Conservation (phyloP, 2,329 filamentous ascomycete species). For the Plectosphaerella cucumerina region DNA sequence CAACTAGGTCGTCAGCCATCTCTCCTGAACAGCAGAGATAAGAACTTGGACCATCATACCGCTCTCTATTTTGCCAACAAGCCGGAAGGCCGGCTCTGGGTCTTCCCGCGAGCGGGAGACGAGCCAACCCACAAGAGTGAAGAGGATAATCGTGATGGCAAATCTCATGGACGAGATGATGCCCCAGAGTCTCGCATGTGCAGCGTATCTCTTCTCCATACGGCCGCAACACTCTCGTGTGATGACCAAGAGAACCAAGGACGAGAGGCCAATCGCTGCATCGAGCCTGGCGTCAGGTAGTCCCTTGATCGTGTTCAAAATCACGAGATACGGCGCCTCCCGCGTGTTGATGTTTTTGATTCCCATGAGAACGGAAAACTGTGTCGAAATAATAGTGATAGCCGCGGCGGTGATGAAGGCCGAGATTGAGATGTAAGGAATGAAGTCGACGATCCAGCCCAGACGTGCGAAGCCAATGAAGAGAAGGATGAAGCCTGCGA, state of each 20-base stretch:
- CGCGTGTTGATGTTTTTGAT: constrained; percentile 46
- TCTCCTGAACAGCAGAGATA: not conserved
- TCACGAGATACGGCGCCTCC: constrained; percentile 41
- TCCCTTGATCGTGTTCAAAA: constrained; percentile 46
- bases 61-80: constrained; percentile 62
- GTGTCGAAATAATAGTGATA: constrained; percentile 45
- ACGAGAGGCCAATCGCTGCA: constrained; percentile 69
- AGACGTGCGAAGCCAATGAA: constrained; percentile 45
- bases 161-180: constrained; percentile 71
- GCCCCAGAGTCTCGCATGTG: constrained; percentile 59
- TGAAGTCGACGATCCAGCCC: constrained; percentile 52
- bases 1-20: not conserved
- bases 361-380: constrained; percentile 47
- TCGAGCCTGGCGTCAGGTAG: constrained; percentile 56
- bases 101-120: constrained; percentile 51
- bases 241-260: constrained; percentile 66
- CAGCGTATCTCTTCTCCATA: too few species aligned
- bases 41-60: constrained; percentile 32
- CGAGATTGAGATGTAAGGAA: constrained; percentile 47
- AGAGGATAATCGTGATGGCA: constrained; percentile 71
- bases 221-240: constrained; percentile 59
- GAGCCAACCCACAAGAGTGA: constrained; percentile 69
- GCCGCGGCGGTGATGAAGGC: constrained; percentile 52
- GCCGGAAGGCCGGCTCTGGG: too few species aligned
- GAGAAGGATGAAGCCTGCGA: constrained; percentile 44